These are phyloP conservation scores for Mycosarcoma maydis DNA, from an alignment of 1,284 basidiomycete species.

Conservation along the genomic window DNA sequence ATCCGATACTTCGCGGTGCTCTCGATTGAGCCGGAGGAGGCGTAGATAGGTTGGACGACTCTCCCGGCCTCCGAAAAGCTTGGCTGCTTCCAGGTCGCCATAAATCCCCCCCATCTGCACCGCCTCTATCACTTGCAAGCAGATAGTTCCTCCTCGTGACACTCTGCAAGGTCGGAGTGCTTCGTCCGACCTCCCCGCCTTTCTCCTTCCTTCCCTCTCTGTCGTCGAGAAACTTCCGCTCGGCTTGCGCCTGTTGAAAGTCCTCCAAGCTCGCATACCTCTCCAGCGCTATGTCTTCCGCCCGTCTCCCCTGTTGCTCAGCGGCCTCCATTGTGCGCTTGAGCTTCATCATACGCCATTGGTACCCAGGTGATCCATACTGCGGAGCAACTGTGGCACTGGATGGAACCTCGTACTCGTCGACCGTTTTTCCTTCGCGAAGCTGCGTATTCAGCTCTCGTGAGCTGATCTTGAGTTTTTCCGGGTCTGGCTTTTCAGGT, in stretches of 20 bases:
- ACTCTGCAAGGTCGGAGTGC: conserved; percentile 62
- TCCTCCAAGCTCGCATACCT: conserved; percentile 72
- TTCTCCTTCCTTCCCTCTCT: conserved; percentile 69
- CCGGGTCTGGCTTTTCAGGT: conserved; percentile 75
- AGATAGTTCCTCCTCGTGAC: conserved; percentile 41
- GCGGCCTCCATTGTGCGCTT: conserved; percentile 87
- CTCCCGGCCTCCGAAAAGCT: conserved; percentile 54
- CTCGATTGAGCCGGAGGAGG: conserved; percentile 17
- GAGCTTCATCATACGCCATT: conserved; percentile 98
- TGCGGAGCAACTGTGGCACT: conserved; percentile 53
- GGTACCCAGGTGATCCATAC: conserved; percentile 83
- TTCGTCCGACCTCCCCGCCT: conserved; percentile 69
- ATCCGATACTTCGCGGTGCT: conserved; percentile 35
- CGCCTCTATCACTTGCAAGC: conserved; percentile 24
- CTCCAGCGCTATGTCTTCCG: conserved; percentile 87
- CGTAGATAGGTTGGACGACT: conserved; percentile 32
- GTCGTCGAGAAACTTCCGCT: conserved; percentile 84
- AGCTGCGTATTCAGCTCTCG: conserved; percentile 85
- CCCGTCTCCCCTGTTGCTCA: conserved; percentile 77
- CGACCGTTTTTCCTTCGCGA: conserved; percentile 73
- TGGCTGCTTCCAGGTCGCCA: conserved; percentile 38
- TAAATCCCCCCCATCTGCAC: conserved; percentile 1
- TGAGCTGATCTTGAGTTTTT: conserved; percentile 72
- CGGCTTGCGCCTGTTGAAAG: conserved; percentile 87
- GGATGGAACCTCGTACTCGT: conserved; percentile 70